Base-by-base conservation (phyloP, 2,329 filamentous ascomycete species). In the Teratosphaeria pseudoeucalypti region DNA sequence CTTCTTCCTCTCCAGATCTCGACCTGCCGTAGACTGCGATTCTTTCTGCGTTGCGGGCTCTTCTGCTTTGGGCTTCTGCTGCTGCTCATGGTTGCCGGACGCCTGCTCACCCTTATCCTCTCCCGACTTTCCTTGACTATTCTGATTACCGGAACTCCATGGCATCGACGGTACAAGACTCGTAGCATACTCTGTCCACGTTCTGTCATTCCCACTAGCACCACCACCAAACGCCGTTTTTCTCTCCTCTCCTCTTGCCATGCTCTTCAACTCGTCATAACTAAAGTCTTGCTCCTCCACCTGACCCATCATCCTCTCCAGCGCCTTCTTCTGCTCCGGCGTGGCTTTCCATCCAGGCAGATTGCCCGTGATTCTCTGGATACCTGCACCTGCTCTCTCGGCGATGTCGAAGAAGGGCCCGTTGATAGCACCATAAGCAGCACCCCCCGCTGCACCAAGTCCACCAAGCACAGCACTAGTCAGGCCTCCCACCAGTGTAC, bases 301-400 rank as follows among this genome's bases (percentile, higher is more conserved):
- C 53, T 68, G 64, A 2, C 64, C 64, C n/a, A 70, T 60, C 68
- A 71, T 71, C 60, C 70, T 68, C 61, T 72, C 70, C 39, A 71
- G 34, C 1, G 64, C 59, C 55, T 60, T 58, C 62, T 72, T 72
- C 64, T 72, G 70, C 58, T 70, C 64, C 12, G 64, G 61, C 2
- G 67, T 71, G 1, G 70, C 67, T 27, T 64, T 62, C 65, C 68
- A 68, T n/a, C 66, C 64, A 9, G 68, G 68, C 37, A 69, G 34
- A 55, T 66, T 63, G 11, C 69, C 68, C 6, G 68, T 68, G 9
- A 71, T 58, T 52, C 66, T 67, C 19, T 63, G 58, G 2, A 72
- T 60, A 27, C 63, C 65, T 11, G 62, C 60, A 10, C 67, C 66
- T 19, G 64, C 62, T 34, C 64, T 56, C 23, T 68, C 62, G 2